A percentile compares a stretch with the other conserved stretches of the same genome.
Evolutionary conservation across 257 asterid genomes (phyloP).

Genomic region (Nicotiana benthamiana): DNA sequence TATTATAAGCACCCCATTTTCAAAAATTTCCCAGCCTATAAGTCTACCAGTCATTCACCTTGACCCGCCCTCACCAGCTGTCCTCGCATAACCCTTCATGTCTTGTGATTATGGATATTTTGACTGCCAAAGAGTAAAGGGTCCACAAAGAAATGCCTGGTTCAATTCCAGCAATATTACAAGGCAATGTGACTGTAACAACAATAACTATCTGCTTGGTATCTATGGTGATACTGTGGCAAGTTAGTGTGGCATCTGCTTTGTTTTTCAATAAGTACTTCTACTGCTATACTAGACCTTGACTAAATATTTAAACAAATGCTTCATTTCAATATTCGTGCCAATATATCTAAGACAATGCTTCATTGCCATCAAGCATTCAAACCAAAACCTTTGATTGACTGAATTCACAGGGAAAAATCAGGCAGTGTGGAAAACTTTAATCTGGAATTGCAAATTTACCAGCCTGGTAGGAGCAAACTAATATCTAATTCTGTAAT

Average conservation of each 20-base stretch:
- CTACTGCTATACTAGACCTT: slow-evolving; percentile 90
- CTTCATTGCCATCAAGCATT: too few species aligned
- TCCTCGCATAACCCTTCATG: background rate
- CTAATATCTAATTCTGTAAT: too few species aligned
- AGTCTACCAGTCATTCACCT: background rate
- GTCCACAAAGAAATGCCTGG: slow-evolving; percentile 44
- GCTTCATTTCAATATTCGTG: too few species aligned
- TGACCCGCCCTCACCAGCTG: background rate
- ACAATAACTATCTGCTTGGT: slow-evolving; percentile 52
- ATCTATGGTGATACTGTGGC: slow-evolving; percentile 72
- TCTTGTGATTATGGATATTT: slow-evolving; percentile 48
- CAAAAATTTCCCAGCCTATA: background rate
- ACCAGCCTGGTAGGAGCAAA: too few species aligned
- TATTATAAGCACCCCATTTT: background rate
- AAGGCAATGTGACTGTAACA: slow-evolving; percentile 43
- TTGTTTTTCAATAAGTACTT: slow-evolving; percentile 77
- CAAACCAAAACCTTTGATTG: too few species aligned
- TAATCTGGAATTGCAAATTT: too few species aligned
- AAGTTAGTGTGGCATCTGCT: slow-evolving; percentile 44
- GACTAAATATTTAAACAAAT: slow-evolving; percentile 3
- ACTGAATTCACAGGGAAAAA: too few species aligned
- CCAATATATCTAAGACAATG: too few species aligned
- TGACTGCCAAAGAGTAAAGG: slow-evolving; percentile 46
- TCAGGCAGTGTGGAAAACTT: too few species aligned
- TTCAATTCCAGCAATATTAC: slow-evolving; percentile 56